Evolutionary conservation across 2,329 filamentous ascomycete species (phyloP).

Genomic region (Blastomyces percursus): DNA sequence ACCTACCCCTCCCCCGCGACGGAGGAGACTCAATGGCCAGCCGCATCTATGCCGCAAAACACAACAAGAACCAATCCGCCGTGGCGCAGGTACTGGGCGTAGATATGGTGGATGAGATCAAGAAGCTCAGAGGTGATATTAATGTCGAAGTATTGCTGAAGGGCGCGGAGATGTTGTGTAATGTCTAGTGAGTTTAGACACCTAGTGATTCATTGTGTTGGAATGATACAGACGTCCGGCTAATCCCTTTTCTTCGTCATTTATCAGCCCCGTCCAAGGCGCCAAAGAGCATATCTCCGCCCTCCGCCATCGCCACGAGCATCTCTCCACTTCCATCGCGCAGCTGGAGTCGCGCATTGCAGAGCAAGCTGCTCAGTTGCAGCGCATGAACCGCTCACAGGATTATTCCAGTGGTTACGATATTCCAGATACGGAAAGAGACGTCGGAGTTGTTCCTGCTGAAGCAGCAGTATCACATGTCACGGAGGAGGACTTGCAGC

Average conservation of each 20-base stretch:
- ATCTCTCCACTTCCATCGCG: slow-evolving; percentile 60
- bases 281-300: slow-evolving; percentile 63
- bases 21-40: slow-evolving; percentile 35
- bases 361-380: slow-evolving; percentile 62
- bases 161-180: slow-evolving; percentile 81
- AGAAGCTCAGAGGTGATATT: slow-evolving; percentile 56
- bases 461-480: slow-evolving; percentile 16
- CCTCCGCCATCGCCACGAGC: slow-evolving; percentile 59
- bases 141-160: slow-evolving; percentile 76
- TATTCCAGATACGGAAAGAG: slow-evolving; percentile 21
- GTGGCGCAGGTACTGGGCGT: slow-evolving; percentile 82
- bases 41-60: slow-evolving; percentile 39
- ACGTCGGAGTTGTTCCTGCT: slow-evolving; percentile 3
- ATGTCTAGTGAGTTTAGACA: slow-evolving; percentile 55
- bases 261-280: slow-evolving; percentile 57
- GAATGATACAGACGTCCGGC: slow-evolving; percentile 12
- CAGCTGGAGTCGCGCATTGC: slow-evolving; percentile 73
- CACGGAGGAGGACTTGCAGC: slow-evolving; percentile 35
- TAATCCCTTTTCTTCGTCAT: background rate
- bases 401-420: slow-evolving; percentile 47
- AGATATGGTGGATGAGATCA: slow-evolving; percentile 73
- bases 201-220: background rate
- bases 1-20: background rate
- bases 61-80: slow-evolving; percentile 62
- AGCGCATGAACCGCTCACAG: slow-evolving; percentile 54